Base-by-base conservation (phyloP, 371 early-diverging fungal species). In the Saksenaea vasiformis region DNA sequence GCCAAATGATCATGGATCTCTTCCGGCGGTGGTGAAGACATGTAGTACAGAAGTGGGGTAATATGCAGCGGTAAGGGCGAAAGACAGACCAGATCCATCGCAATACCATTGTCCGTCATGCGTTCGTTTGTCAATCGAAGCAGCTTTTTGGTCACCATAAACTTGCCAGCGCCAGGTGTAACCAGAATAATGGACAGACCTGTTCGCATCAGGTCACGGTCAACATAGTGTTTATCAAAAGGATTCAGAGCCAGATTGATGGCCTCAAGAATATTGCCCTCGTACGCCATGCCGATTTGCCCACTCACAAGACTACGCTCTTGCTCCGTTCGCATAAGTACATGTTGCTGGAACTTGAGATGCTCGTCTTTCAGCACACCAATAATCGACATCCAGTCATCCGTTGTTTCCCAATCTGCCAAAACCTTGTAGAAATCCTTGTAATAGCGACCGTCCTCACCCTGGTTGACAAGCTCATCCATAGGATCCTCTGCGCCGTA, bases 391-490 rank as follows among this genome's bases (percentile, higher is more conserved):
- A 83, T 80, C 97, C 97, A 98, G 67, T 98, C 96, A 13, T 85
- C 71, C 3, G 91, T 85, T 17, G 90, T 90, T 64, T 96, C 98
- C 93, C 93, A 95, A 66, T 98, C 96, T 5, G 92, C 87, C 8
- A 97, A 79, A 15, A 98, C 97, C 61, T 95, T 92, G 82, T 95
- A 98, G 72, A 92, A 96, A 74, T 98, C 99, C 56, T 93, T 89
- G 68, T 91, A 93, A 58, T 79, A 86, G 2, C 86, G 75, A 1
- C 86, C 85, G 54, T 86, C 80, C 3, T 85, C 79, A 27, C 82
- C 73, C 54, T 84, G 70, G 43, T 72, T 77, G 5, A 83, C 77
- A 8, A 70, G 56, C 19, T 78, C 72, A n/a, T 76, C 74, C 5
- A 73, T 58, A n/a, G 78, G 72, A 62, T 85, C 87, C 27, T 83